Conservation (phyloP, 2,329 filamentous ascomycete species). For the Alternaria hordeiaustralica region DNA sequence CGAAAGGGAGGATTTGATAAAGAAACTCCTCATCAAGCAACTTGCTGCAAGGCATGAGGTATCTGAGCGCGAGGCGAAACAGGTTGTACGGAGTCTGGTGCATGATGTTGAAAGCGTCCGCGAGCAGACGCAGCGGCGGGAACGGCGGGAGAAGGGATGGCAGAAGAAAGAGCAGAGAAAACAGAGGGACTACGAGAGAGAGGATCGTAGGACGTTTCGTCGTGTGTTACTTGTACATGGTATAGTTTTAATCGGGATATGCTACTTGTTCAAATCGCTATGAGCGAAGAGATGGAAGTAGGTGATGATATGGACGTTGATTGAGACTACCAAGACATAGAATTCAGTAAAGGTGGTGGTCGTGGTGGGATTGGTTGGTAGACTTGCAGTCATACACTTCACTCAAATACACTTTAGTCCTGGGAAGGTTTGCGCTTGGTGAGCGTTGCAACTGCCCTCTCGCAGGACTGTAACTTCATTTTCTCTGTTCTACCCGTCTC, state of each 20-base stretch:
- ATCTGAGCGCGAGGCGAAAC: background rate
- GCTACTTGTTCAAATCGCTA: background rate
- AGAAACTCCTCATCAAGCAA: background rate
- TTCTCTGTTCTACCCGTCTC: background rate
- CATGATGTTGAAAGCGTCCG: background rate
- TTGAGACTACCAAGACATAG: background rate
- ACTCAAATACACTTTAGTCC: background rate
- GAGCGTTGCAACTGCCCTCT: background rate
- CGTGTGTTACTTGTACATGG: accelerated
- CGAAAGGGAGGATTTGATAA: background rate
- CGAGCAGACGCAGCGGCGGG: background rate
- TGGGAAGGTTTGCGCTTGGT: background rate
- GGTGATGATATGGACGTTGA: background rate
- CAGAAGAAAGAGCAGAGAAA: background rate
- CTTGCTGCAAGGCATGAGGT: background rate
- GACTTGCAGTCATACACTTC: background rate
- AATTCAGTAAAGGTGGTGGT: background rate
- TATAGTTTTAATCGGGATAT: background rate
- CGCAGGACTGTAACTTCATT: background rate
- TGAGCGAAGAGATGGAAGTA: background rate
- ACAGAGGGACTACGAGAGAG: background rate
- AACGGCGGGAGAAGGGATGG: background rate
- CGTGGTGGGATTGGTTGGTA: background rate
- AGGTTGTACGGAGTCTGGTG: background rate
- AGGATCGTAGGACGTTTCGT: too few species aligned